phyloP scores from a whole-genome alignment of 2,329 filamentous ascomycete species.

The Claviceps maximensis region DNA sequence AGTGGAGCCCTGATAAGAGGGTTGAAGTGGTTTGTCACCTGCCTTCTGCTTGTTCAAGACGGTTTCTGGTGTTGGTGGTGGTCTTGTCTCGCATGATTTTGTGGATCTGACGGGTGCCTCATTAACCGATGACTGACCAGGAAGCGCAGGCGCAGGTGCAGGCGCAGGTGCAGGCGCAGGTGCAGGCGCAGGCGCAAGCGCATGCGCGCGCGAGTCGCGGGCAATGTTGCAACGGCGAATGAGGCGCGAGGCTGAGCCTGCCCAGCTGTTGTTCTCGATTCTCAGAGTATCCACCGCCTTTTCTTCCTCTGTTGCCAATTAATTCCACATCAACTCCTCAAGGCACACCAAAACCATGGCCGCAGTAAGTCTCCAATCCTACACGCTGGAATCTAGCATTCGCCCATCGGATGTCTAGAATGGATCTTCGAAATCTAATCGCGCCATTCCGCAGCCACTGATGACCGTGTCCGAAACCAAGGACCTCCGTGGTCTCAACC shows the following conservation, averaged over 20 bases:
- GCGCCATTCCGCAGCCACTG: constrained; percentile 31
- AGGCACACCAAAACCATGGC: constrained; percentile 28
- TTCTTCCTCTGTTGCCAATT: background rate
- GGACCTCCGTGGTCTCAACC: constrained; percentile 89
- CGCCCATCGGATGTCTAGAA: background rate
- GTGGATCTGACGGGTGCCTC: background rate
- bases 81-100: background rate
- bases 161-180: too few species aligned
- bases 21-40: background rate
- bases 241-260: background rate
- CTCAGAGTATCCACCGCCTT: background rate
- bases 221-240: constrained; percentile 5
- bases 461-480: constrained; percentile 86
- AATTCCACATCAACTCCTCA: background rate
- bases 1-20: background rate
- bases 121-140: background rate
- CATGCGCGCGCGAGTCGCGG: background rate
- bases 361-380: constrained; percentile 29
- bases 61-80: background rate
- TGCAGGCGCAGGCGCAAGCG: too few species aligned
- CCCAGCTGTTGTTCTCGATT: background rate
- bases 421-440: background rate
- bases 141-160: too few species aligned
- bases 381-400: background rate
- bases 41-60: background rate